Evolutionary conservation across 768 basidiomycete species (phyloP).

Genomic region (Ramaria sp.): DNA sequence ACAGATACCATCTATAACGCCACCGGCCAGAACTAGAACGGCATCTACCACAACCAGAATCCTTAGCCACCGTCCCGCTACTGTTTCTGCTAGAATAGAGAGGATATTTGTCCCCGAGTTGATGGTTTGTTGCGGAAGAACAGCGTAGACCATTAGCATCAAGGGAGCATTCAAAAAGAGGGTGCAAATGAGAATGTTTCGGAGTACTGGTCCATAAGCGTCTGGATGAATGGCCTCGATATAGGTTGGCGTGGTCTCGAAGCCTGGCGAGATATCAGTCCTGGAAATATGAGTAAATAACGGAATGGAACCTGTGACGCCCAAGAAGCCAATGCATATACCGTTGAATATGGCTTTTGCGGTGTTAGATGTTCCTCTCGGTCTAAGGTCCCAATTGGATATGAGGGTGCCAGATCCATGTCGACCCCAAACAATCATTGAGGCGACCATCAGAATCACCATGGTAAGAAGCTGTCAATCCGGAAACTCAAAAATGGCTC

Average conservation of each 20-base stretch:
- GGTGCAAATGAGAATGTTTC: slow-evolving; percentile 53
- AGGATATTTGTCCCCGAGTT: slow-evolving; percentile 48
- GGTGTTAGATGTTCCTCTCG: slow-evolving; percentile 18
- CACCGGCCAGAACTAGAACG: slow-evolving; percentile 60
- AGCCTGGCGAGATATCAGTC: slow-evolving; percentile 25
- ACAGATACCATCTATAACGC: slow-evolving; percentile 50
- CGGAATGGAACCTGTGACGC: slow-evolving; percentile 40
- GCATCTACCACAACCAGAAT: slow-evolving; percentile 57
- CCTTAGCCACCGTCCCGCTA: slow-evolving; percentile 53
- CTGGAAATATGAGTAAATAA: not conserved
- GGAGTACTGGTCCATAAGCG: slow-evolving; percentile 46
- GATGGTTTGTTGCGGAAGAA: slow-evolving; percentile 42
- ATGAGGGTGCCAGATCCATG: slow-evolving; percentile 37
- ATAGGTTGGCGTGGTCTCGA: slow-evolving; percentile 44
- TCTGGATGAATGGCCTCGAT: slow-evolving; percentile 47
- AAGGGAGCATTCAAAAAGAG: slow-evolving; percentile 45
- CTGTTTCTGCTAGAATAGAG: slow-evolving; percentile 49
- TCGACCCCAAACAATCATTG: slow-evolving; percentile 40
- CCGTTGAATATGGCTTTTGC: slow-evolving; percentile 46
- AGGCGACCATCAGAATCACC: slow-evolving; percentile 39
- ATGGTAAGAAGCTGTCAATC: slow-evolving; percentile 8
- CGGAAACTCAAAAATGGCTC: not conserved
- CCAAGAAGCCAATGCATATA: slow-evolving; percentile 60
- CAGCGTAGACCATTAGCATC: slow-evolving; percentile 49
- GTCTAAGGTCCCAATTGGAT: slow-evolving; percentile 42